Conservation (phyloP, 2,329 filamentous ascomycete genomes). For the Talaromyces sp. region DNA sequence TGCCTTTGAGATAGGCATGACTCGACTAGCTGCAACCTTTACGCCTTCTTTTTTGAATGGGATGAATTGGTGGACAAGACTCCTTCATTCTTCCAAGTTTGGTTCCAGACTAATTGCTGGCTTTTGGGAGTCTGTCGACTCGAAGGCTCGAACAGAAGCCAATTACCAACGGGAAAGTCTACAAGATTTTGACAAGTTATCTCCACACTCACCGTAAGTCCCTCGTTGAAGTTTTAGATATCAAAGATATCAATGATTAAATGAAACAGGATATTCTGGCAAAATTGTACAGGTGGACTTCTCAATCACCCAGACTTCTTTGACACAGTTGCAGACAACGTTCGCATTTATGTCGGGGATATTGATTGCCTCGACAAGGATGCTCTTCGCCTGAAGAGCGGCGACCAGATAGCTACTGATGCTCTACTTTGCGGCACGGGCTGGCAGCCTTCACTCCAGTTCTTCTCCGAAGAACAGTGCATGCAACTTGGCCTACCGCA, state of each 20-base stretch:
- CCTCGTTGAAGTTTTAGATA: too few species aligned
- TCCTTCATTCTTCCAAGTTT: conserved; percentile 4
- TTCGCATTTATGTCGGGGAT: conserved; percentile 9
- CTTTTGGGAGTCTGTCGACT: conserved; percentile 6
- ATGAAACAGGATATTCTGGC: conserved; percentile 12
- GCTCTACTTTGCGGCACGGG: conserved; percentile 11
- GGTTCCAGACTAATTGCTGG: neutral
- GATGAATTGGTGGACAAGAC: conserved; percentile 9
- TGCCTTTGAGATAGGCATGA: conserved; percentile 13
- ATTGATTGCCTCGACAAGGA: conserved; percentile 3
- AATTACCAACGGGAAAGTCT: conserved; percentile 6
- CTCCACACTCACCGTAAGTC: conserved; percentile 12
- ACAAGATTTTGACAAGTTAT: conserved; percentile 11
- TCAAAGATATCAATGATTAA: too few species aligned
- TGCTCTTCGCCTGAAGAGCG: conserved; percentile 4
- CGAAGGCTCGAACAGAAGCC: conserved; percentile 8
- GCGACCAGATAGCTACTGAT: conserved; percentile 6
- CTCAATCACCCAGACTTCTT: conserved; percentile 11
- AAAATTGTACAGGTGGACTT: conserved; percentile 11
- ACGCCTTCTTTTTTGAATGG: conserved; percentile 11
- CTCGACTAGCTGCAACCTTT: conserved; percentile 9
- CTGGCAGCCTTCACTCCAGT: conserved; percentile 5
- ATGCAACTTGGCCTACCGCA: conserved; percentile 10
- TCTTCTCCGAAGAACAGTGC: conserved; percentile 11
- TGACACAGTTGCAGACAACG: conserved; percentile 7